These are phyloP conservation scores for Rhododendron molle DNA, from an alignment of 148 eudicot species.

Conservation along the genomic window DNA sequence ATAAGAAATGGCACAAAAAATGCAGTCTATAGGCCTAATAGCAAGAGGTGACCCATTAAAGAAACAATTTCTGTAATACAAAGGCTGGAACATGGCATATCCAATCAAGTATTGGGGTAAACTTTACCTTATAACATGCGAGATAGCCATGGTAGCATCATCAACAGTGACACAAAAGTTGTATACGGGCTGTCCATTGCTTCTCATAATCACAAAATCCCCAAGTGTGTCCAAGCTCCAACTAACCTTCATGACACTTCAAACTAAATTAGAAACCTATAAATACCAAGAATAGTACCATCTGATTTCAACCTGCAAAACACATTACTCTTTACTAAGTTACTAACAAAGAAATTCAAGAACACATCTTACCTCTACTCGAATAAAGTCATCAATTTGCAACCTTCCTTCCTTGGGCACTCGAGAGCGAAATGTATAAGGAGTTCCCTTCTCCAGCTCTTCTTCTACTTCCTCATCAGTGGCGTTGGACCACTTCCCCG, in stretches of 20 bases:
- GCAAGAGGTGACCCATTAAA: conserved; percentile 6
- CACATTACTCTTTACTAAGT: not conserved
- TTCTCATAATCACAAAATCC: conserved; percentile 98
- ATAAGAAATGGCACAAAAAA: conserved; percentile 4
- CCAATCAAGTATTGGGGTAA: not conserved
- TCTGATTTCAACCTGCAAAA: not conserved
- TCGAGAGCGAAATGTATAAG: conserved; percentile 88
- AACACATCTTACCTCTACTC: conserved; percentile 67
- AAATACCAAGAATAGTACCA: conserved; percentile 9
- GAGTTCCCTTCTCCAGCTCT: conserved; percentile 72
- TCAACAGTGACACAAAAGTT: conserved; percentile 98
- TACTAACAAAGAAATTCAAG: not conserved
- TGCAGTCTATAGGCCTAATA: not conserved
- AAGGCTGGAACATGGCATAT: not conserved
- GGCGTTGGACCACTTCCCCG: conserved; percentile 86
- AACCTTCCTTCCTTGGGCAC: conserved; percentile 86
- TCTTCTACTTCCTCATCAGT: conserved; percentile 65
- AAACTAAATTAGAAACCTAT: conserved; percentile 42
- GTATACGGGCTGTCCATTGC: conserved; percentile 99
- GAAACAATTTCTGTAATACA: not conserved
- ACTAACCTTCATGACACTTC: conserved; percentile 73
- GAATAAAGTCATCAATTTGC: conserved; percentile 75
- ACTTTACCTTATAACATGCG: conserved; percentile 88
- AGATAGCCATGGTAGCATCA: conserved; percentile 98
- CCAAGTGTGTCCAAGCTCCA: conserved; percentile 96